A percentile compares a stretch with the other conserved stretches of the same genome.
Evolutionary conservation across 139 green algal genomes (phyloP).

Genomic region (Tetradesmus obliquus): DNA sequence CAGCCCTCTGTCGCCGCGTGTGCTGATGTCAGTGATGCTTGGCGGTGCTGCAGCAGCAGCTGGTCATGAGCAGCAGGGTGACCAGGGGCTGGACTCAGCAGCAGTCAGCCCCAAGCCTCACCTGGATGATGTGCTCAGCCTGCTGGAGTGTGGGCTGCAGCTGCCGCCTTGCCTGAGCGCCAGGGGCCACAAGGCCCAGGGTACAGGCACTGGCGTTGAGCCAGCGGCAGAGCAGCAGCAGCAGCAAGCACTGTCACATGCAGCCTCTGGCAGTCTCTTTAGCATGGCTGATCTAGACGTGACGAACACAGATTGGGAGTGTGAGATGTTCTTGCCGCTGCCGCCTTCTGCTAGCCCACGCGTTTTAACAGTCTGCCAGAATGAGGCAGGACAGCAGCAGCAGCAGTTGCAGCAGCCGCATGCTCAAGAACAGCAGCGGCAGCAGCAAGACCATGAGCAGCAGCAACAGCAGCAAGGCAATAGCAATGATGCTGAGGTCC

Average conservation of each 20-base stretch:
- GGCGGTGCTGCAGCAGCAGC: not conserved
- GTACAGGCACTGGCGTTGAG: not conserved
- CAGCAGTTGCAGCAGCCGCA: constrained; percentile 2
- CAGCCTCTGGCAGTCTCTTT: constrained; percentile 11
- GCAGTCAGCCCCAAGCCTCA: not conserved
- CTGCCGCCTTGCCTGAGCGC: not conserved
- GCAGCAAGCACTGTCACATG: constrained; percentile 7
- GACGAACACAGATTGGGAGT: not conserved
- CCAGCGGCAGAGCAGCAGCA: constrained; percentile 27
- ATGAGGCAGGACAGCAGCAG: not conserved
- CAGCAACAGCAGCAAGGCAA: not conserved
- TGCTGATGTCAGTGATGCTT: constrained; percentile 27
- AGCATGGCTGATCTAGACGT: not conserved
- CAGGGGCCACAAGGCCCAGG: not conserved
- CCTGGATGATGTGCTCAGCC: not conserved
- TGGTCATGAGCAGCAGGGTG: not conserved
- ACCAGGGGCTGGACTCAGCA: not conserved
- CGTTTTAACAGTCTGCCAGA: not conserved
- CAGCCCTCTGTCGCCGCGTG: constrained; percentile 3
- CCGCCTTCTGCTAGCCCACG: not conserved
- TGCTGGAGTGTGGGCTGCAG: not conserved
- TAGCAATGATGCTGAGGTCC: not conserved
- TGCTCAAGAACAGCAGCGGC: not conserved
- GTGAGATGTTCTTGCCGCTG: not conserved
- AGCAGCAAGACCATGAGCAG: not conserved